Conservation (phyloP, 2,329 filamentous ascomycete genomes). For the Ophiostoma sp. region DNA sequence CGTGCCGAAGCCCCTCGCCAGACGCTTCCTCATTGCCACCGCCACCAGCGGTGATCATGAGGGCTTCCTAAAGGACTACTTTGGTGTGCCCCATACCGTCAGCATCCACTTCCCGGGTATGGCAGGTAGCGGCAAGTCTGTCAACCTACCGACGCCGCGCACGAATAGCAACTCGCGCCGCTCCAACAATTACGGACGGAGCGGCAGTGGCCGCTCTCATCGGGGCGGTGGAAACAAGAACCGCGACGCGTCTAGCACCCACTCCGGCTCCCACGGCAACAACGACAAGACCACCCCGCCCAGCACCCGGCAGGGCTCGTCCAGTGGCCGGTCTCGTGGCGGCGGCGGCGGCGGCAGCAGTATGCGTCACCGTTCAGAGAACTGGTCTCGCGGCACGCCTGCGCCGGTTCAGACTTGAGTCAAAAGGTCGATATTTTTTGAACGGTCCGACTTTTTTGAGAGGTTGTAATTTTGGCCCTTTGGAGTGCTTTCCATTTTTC, state of each 20-base stretch:
- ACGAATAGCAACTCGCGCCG: conserved; percentile 30
- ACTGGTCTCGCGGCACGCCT: conserved; percentile 26
- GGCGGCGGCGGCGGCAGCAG: not conserved
- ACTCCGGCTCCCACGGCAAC: conserved; percentile 27
- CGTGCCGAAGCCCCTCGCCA: conserved; percentile 56
- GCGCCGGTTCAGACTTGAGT: conserved; percentile 26
- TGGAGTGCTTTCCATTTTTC: not conserved
- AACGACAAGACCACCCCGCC: conserved; percentile 16
- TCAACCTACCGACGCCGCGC: conserved; percentile 37
- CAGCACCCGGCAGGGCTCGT: conserved; percentile 15
- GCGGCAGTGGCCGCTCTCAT: conserved; percentile 26
- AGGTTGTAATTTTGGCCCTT: not conserved
- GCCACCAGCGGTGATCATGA: conserved; percentile 41
- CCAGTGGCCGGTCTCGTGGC: conserved; percentile 24
- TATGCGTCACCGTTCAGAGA: conserved; percentile 26
- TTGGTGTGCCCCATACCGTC: conserved; percentile 43
- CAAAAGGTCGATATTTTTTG: not conserved
- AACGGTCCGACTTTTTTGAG: not conserved
- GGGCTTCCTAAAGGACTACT: conserved; percentile 42
- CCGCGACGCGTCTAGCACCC: conserved; percentile 24
- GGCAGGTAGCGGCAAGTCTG: conserved; percentile 39
- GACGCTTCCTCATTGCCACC: conserved; percentile 50
- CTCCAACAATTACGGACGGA: conserved; percentile 21
- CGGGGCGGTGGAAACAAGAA: conserved; percentile 23
- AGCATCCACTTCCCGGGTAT: conserved; percentile 51